Evolutionary conservation across 2,329 filamentous ascomycete genomes (phyloP).

Genomic region (Botrytis aclada): DNA sequence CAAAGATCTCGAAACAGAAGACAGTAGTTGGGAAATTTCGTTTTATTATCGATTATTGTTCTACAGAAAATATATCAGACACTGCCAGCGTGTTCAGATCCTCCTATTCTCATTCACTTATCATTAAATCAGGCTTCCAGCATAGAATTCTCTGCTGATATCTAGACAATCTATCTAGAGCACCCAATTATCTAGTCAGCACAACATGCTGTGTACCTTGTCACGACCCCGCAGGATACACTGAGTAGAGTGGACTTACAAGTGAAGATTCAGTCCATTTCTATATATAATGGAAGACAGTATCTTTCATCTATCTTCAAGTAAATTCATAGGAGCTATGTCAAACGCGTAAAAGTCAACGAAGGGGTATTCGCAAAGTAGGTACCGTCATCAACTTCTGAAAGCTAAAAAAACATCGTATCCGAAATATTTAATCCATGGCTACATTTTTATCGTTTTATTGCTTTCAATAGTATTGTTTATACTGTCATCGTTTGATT

Average conservation of each 20-base stretch:
- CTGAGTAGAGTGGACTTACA: neutral
- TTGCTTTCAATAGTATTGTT: neutral
- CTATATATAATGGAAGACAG: neutral
- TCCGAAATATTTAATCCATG: neutral
- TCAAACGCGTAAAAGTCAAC: rapidly evolving
- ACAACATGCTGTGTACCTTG: rapidly evolving
- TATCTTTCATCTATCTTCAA: neutral
- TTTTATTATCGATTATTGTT: neutral
- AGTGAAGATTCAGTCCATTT: neutral
- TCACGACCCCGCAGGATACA: neutral
- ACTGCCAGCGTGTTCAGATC: neutral
- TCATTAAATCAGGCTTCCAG: neutral
- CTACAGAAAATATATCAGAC: neutral
- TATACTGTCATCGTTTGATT: neutral
- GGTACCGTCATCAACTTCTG: neutral
- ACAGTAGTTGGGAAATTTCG: neutral
- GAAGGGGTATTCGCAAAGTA: neutral
- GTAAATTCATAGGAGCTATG: neutral
- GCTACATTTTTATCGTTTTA: neutral
- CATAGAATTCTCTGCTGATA: neutral
- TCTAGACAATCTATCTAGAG: neutral
- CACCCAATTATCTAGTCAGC: neutral
- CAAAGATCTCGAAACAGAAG: neutral
- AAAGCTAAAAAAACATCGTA: neutral
- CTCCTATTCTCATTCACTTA: neutral